Evolutionary conservation across 192 early-diverging fungal genomes (phyloP).

Genomic region (Backusella tarrabulga): DNA sequence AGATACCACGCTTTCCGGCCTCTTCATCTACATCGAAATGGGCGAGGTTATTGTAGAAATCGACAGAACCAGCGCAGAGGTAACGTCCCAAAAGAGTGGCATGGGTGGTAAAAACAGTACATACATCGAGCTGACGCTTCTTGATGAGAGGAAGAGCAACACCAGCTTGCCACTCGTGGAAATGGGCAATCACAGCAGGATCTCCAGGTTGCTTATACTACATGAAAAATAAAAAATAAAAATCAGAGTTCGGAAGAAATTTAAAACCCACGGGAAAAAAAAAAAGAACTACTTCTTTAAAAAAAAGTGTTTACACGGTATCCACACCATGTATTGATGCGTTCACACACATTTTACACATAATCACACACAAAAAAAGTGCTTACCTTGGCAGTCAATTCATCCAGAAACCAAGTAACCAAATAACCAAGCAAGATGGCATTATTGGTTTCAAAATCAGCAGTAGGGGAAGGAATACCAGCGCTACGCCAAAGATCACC

Average conservation of each 20-base stretch:
- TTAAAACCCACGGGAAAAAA: background rate
- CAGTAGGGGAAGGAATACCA: slow-evolving; percentile 90
- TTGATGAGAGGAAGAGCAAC: slow-evolving; percentile 86
- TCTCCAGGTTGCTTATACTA: slow-evolving; percentile 44
- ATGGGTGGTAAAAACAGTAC: slow-evolving; percentile 96
- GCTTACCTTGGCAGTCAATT: slow-evolving; percentile 42
- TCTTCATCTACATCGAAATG: slow-evolving; percentile 94
- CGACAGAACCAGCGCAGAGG: slow-evolving; percentile 91
- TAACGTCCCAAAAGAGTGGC: slow-evolving; percentile 95
- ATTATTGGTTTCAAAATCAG: slow-evolving; percentile 93
- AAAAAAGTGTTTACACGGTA: background rate
- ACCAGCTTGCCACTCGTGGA: slow-evolving; percentile 97
- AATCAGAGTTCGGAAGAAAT: background rate
- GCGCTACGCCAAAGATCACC: slow-evolving; percentile 89
- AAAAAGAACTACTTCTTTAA: background rate
- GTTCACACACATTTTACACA: background rate
- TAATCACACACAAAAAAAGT: background rate
- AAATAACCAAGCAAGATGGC: slow-evolving; percentile 94
- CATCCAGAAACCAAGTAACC: slow-evolving; percentile 92
- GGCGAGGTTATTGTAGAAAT: slow-evolving; percentile 95
- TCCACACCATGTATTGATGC: slow-evolving; percentile 9
- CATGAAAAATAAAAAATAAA: background rate
- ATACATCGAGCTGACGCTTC: slow-evolving; percentile 82
- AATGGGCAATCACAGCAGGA: slow-evolving; percentile 87
- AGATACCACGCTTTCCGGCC: slow-evolving; percentile 95